Evolutionary conservation across 345 rosid genomes (phyloP), one percentile per base, ranked within the genome.

Genomic region (Gossypium rotundifolium): DNA sequence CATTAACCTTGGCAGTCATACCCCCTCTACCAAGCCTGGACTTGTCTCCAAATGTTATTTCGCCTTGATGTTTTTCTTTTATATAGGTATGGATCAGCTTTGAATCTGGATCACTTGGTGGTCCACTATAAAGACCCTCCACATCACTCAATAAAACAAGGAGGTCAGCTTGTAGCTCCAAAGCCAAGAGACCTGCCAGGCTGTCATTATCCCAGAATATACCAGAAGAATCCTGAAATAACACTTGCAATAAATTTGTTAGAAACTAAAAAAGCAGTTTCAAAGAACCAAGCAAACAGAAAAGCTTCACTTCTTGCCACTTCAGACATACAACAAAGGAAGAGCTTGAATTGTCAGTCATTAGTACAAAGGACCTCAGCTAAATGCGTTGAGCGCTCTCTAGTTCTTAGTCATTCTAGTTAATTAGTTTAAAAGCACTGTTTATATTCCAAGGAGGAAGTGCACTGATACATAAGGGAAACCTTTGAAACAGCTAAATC

Each of bases 131-230:
- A 55, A 90, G 89, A 59, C 94, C 94, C 22, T 84, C 92, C 7
- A 90, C 94, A 66, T 90, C 94, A 74, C 94, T 90, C 78, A 90
- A 79, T 40, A 90, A 77, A 69, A 90, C 69, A 71, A 90, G 94
- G 75, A 90, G 92, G 76, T 90, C 94, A 22, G 94, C 94, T 64
- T 87, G 78, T 33, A 90, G 79, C 82, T 90, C 92, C 81, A 90
- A 63, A 49, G 94, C 94, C 44, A 90, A 78, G 74, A 90, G 76
- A 64, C 86, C 92, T 22, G 94, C 90, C 75, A 90, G 83, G 79
- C 94, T 90, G 73, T 90, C 94, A 78, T 90, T 90, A 74, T 90
- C 94, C 94, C 94, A 90, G 73, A 90, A 90, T 77, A 90, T 90
- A 60, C 94, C 94, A 46, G 90, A 90, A 42, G 90, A 84, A 84